A percentile compares a stretch with the other conserved stretches of the same genome.
These are phyloP conservation scores for Calvatia gigantea DNA, from an alignment of 768 basidiomycete genomes.

Conservation along the genomic window DNA sequence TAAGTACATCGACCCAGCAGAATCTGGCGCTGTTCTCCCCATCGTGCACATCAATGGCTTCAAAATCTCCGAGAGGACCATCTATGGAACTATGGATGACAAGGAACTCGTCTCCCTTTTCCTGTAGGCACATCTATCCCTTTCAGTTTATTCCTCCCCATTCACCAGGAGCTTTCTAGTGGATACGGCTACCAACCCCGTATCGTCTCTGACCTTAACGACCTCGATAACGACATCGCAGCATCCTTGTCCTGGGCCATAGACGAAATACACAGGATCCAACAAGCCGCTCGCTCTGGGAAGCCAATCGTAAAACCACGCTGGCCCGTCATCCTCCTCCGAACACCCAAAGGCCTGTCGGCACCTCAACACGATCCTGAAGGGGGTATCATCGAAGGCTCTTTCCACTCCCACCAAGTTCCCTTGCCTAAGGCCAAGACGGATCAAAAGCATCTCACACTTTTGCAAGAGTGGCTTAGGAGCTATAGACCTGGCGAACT, in stretches of 20 bases:
- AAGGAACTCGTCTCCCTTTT: conserved; percentile 75
- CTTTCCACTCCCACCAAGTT: conserved; percentile 86
- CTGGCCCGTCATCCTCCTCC: conserved; percentile 84
- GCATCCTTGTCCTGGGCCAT: conserved; percentile 82
- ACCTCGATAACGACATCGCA: conserved; percentile 77
- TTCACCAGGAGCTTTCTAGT: conserved; percentile 27
- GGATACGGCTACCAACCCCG: conserved; percentile 90
- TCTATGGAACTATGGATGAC: conserved; percentile 89
- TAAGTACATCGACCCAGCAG: conserved; percentile 90
- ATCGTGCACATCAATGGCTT: conserved; percentile 87
- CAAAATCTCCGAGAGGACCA: conserved; percentile 89
- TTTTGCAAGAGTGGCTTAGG: conserved; percentile 69
- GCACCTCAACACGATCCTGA: conserved; percentile 58
- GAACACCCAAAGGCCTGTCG: conserved; percentile 82
- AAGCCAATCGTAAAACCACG: conserved; percentile 83
- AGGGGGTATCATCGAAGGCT: conserved; percentile 76
- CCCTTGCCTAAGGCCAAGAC: conserved; percentile 74
- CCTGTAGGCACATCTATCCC: conserved; percentile 44
- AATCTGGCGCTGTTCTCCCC: conserved; percentile 89
- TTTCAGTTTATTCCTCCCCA: not conserved
- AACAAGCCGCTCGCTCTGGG: conserved; percentile 71
- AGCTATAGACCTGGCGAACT: conserved; percentile 70
- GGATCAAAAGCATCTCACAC: conserved; percentile 54
- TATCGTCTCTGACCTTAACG: conserved; percentile 64
- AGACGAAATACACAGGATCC: conserved; percentile 70